Percentiles rank a stretch among this genome's conserved stretches.
These are phyloP conservation scores for Boletus sp. DNA, from an alignment of 768 basidiomycete genomes.

Conservation along the genomic window DNA sequence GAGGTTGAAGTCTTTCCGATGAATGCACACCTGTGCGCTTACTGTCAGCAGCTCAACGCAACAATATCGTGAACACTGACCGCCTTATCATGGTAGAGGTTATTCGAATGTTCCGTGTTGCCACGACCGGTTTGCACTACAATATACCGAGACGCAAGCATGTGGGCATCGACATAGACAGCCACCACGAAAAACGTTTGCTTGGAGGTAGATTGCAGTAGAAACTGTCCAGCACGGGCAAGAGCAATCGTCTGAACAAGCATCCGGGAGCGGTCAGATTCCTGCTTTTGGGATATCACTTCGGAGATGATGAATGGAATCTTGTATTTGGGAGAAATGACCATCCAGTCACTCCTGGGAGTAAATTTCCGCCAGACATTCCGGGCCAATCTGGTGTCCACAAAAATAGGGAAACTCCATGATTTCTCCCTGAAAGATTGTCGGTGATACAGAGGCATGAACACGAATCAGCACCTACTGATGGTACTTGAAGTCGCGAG, in stretches of 20 bases:
- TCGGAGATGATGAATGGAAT: slow-evolving; percentile 14
- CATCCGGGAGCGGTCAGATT: neutral
- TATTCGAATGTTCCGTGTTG: neutral
- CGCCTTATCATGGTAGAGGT: neutral
- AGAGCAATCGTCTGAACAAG: slow-evolving; percentile 8
- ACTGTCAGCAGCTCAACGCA: neutral
- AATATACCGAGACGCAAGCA: neutral
- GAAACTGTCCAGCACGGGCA: neutral
- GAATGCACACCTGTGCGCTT: neutral
- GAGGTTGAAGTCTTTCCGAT: neutral
- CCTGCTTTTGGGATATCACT: neutral
- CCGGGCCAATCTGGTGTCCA: too few relatives aligned
- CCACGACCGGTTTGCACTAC: neutral
- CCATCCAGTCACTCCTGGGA: neutral
- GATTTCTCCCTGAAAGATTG: neutral
- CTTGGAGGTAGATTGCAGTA: neutral
- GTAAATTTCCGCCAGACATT: too few relatives aligned
- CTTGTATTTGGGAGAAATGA: neutral
- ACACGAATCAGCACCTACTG: neutral
- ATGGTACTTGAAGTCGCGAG: neutral
- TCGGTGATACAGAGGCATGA: neutral
- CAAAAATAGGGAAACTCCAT: too few relatives aligned
- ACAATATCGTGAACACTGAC: neutral
- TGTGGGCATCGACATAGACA: neutral
- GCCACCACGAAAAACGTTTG: neutral